phyloP scores from a whole-genome alignment of 169 alveolate genomes.

The Babesia gibsoni region DNA sequence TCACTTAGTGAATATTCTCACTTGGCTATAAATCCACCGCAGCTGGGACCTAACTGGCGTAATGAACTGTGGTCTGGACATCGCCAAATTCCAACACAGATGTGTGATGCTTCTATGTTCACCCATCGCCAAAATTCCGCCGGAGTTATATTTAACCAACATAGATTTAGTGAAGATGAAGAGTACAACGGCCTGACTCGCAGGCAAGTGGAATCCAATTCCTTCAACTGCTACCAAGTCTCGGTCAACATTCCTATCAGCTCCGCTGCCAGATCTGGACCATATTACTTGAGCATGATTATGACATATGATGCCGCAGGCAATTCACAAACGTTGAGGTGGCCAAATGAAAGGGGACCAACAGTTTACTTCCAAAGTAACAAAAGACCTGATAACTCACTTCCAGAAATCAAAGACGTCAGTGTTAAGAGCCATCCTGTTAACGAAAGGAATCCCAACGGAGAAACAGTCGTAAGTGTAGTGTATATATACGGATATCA shows the following conservation, averaged over 20 bases:
- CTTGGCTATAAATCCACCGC: neutral
- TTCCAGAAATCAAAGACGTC: conserved; percentile 61
- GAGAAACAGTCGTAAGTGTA: conserved; percentile 71
- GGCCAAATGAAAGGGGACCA: conserved; percentile 56
- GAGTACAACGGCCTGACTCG: conserved; percentile 32
- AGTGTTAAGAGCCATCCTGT: conserved; percentile 66
- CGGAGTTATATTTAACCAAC: conserved; percentile 16
- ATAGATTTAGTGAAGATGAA: conserved; percentile 3
- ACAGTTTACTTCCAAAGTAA: conserved; percentile 25
- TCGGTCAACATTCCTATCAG: conserved; percentile 65
- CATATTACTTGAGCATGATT: conserved; percentile 58
- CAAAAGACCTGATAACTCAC: conserved; percentile 50
- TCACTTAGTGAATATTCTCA: conserved; percentile 17
- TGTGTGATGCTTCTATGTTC: conserved; percentile 1
- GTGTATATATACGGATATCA: conserved; percentile 2
- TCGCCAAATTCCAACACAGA: conserved; percentile 41
- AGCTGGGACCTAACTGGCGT: conserved; percentile 30
- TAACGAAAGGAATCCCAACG: conserved; percentile 61
- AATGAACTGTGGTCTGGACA: conserved; percentile 44
- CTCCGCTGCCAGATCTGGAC: conserved; percentile 59
- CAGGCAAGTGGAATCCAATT: conserved; percentile 9
- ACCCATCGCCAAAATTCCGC: neutral
- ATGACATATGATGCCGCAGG: conserved; percentile 69
- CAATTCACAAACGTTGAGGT: conserved; percentile 60
- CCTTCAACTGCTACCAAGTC: conserved; percentile 69